These are phyloP conservation scores for Rhizopus delemar DNA, from an alignment of 371 early-diverging fungal species.

Conservation along the genomic window DNA sequence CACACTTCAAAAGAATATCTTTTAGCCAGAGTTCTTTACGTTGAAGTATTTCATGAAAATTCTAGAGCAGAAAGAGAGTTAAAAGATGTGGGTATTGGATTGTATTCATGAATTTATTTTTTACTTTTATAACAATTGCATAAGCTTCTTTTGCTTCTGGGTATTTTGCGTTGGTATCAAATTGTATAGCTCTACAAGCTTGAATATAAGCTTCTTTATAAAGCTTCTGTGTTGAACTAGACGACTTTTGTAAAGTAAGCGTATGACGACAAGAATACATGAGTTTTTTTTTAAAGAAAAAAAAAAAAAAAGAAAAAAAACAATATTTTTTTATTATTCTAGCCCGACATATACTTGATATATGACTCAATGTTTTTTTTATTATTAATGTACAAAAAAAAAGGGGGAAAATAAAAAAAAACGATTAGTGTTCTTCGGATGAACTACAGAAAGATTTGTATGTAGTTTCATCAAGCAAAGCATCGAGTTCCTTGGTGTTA, in stretches of 20 bases:
- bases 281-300: constrained; percentile 20
- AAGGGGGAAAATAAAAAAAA: too few relatives aligned
- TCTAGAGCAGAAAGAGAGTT: constrained; percentile 6
- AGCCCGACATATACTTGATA: too few relatives aligned
- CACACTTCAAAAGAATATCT: too few relatives aligned
- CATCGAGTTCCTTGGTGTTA: constrained; percentile 65
- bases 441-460: constrained; percentile 63
- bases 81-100: not conserved
- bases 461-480: constrained; percentile 70
- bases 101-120: not conserved
- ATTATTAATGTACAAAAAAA: constrained; percentile 3
- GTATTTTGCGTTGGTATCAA: constrained; percentile 49
- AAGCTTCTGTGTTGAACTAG: constrained; percentile 16
- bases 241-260: constrained; percentile 18
- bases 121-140: constrained; percentile 52
- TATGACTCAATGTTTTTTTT: too few relatives aligned
- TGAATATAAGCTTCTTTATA: constrained; percentile 51
- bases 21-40: not conserved
- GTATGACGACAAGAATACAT: constrained; percentile 7
- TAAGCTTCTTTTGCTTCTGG: constrained; percentile 51
- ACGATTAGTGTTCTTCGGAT: constrained; percentile 28
- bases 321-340: not conserved
- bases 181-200: constrained; percentile 54
- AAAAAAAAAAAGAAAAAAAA: constrained; percentile 9
- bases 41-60: constrained; percentile 20